Percentiles rank a stretch among this genome's conserved stretches.
Evolutionary conservation across 1,284 basidiomycete species (phyloP).

Genomic region (Moesziomyces sp.): DNA sequence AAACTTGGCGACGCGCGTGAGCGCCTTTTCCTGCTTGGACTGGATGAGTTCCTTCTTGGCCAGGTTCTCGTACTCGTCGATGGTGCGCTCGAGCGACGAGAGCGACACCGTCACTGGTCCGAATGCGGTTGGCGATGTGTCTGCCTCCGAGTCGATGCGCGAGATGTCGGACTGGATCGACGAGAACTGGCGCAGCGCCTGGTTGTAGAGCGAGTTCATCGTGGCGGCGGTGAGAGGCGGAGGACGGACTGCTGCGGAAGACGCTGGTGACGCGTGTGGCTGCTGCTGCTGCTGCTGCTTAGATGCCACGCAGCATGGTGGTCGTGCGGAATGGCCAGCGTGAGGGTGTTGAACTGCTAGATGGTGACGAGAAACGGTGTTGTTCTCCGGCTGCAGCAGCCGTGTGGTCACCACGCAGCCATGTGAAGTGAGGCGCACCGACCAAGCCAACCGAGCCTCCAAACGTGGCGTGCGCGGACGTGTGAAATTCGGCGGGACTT

Average conservation of each 20-base stretch:
- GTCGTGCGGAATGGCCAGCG: background rate
- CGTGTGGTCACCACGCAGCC: background rate
- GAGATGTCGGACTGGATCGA: constrained; percentile 64
- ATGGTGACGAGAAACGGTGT: constrained; percentile 10
- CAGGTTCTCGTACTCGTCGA: constrained; percentile 66
- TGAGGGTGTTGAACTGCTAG: background rate
- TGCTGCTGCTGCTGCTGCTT: too few species aligned
- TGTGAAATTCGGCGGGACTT: too few species aligned
- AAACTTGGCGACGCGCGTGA: constrained; percentile 60
- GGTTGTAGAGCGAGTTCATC: constrained; percentile 67
- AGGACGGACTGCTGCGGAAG: background rate
- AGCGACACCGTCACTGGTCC: constrained; percentile 60
- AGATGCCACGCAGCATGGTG: background rate
- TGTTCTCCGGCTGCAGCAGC: constrained; percentile 5
- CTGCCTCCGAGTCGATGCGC: constrained; percentile 47
- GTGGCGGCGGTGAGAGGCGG: background rate
- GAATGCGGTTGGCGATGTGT: constrained; percentile 28
- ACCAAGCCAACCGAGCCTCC: too few species aligned
- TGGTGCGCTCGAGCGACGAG: constrained; percentile 58
- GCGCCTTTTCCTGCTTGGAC: constrained; percentile 65
- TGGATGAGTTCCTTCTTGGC: constrained; percentile 64
- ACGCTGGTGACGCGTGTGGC: background rate
- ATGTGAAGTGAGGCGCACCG: too few species aligned
- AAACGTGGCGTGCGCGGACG: background rate
- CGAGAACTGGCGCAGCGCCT: constrained; percentile 63